Evolutionary conservation across 2,329 filamentous ascomycete species (phyloP), one percentile per base, ranked within the genome.

Genomic region (Arachnomyces sp.): DNA sequence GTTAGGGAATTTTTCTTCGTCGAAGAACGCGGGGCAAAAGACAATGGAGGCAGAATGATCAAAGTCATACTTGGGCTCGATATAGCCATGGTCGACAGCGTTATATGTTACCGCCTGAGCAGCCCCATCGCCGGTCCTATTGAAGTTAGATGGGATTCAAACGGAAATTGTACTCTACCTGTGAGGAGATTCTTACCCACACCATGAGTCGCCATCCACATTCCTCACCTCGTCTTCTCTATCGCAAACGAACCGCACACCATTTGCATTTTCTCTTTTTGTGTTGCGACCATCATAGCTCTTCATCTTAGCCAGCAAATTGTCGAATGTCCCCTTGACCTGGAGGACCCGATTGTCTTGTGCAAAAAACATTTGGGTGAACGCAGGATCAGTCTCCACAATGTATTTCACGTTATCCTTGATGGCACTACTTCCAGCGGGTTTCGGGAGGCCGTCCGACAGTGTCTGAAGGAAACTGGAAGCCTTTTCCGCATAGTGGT

Each of bases 331-430:
- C 11, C 38, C 32, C 14, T 18, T 37, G 34, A 42, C 40, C 37
- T 42, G 28, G 3, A 4, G 34, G 17, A 42, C 31, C 7, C 20
- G 40, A 28, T 42, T 38, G 13, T 38, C 34, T 33, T 33, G 35
- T n/a, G 40, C 40, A 29, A 38, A 42, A 25, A 42, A 42, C 40
- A 42, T 42, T 15, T 42, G 40, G 29, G 34, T 38, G 30, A 38
- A 42, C 4, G 40, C 40, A 15, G 40, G 40, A 34, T 42, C 40
- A 7, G 31, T 13, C 25, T 38, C 4, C 17, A 13, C 20, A 17
- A 42, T 39, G 17, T 33, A 42, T 1, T 25, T 31, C 28, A 38
- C 7, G 11, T 42, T 42, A 6, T 42, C 40, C 30, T 33, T 42
- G 9, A 5, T 25, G 20, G 20, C 20, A 9, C 9, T 25, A 5